Conservation (phyloP, 2,329 filamentous ascomycete genomes). For the Orbilia quercus region DNA sequence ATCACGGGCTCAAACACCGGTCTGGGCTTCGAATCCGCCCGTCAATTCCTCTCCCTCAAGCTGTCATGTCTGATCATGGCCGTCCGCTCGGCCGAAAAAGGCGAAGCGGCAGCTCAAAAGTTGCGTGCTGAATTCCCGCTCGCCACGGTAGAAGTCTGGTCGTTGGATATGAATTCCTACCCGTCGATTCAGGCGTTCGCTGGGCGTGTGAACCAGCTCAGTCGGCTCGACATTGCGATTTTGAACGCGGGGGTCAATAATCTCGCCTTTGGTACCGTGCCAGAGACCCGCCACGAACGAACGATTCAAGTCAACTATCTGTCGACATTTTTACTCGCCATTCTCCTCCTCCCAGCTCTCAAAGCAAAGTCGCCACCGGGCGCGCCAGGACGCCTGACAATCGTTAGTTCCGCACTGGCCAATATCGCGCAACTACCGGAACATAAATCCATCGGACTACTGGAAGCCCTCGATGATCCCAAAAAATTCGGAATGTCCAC, state of each 20-base stretch:
- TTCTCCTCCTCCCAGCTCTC: slow-evolving; percentile 62
- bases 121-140: slow-evolving; percentile 62
- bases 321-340: slow-evolving; percentile 62
- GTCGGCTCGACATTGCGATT: slow-evolving; percentile 65
- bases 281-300: slow-evolving; percentile 38
- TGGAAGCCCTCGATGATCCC: slow-evolving; percentile 23
- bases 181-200: slow-evolving; percentile 65
- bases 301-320: slow-evolving; percentile 62
- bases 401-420: slow-evolving; percentile 60
- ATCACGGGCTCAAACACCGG: slow-evolving; percentile 68
- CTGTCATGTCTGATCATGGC: slow-evolving; percentile 66
- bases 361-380: slow-evolving; percentile 42
- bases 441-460: slow-evolving; percentile 55
- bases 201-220: slow-evolving; percentile 61
- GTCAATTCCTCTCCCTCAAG: slow-evolving; percentile 63
- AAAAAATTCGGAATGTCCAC: slow-evolving; percentile 12
- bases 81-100: slow-evolving; percentile 65
- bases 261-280: slow-evolving; percentile 49
- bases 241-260: slow-evolving; percentile 65
- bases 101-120: slow-evolving; percentile 63
- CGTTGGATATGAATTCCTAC: slow-evolving; percentile 67
- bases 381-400: slow-evolving; percentile 56
- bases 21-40: slow-evolving; percentile 66
- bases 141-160: slow-evolving; percentile 66
- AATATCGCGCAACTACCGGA: slow-evolving; percentile 58